Evolutionary conservation across 1,139 yeast species (phyloP), one percentile per base, ranked within the genome.

Genomic region (Wickerhamomyces sp.): DNA sequence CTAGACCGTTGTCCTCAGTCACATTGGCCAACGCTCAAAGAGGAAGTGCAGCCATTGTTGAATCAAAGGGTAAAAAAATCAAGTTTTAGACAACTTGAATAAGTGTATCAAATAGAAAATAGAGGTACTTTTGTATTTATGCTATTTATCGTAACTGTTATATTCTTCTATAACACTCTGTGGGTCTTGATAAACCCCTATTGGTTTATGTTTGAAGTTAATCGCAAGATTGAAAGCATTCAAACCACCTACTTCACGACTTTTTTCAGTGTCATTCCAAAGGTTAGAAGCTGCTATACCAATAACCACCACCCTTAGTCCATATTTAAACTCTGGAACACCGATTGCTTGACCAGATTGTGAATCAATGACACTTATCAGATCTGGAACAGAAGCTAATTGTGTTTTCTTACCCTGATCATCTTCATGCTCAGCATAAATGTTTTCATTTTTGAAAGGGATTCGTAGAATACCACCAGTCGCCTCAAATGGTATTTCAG

Each of bases 11-110:
- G 53, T 89, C 98, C 8, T 91, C 97, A 34, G 77, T 87, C 40
- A 96, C 96, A 0, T 74, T 93, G 58, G 94, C 96, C 5, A 72
- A 74, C 15, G 97, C 98, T 2, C 96, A 81, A 67, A 79, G 99
- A 68, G 96, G 84, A 6, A 85, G 89, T 61, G 89, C 89, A 26
- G 93, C 95, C 6, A 88, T 93, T 60, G 95, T 89, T 34, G 81
- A 88, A 42, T 85, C 96, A 0, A 73, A 83, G n/a, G 99, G 98
- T 64, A 91, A 88, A 68, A 93, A 90, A 66, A 74, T 76, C 5
- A 23, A 11, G 7, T 38, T 38, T 15, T 18, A 38, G 23, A 31
- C 13, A 29, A 6, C 13, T 29, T 29, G 31, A 11, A 6, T 29
- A 6, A 6, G 13, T 10, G 13, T 11, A 29, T 4, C 3, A 4